phyloP scores from a whole-genome alignment of 2,329 filamentous ascomycete species.

The Ophiostoma quercus region DNA sequence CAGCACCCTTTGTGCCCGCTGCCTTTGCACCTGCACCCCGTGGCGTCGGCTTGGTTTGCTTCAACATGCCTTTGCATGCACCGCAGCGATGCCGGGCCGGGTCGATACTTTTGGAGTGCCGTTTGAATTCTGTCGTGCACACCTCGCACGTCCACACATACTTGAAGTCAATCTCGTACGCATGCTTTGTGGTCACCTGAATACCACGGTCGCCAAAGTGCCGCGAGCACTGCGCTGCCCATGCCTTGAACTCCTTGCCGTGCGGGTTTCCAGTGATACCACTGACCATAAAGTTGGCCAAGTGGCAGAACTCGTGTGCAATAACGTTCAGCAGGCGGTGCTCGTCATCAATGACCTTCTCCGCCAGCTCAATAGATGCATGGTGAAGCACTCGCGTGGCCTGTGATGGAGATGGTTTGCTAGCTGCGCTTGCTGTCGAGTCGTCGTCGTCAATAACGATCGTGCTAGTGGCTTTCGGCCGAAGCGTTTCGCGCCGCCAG shows the following conservation, averaged over 20 bases:
- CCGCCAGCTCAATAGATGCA: conserved; percentile 79
- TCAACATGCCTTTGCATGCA: conserved; percentile 62
- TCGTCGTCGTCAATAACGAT: background rate
- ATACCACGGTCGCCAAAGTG: conserved; percentile 60
- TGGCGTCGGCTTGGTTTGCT: conserved; percentile 76
- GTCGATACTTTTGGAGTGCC: conserved; percentile 84
- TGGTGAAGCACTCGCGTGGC: conserved; percentile 46
- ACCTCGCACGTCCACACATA: conserved; percentile 75
- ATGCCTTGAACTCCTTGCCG: conserved; percentile 30
- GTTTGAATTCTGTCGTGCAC: conserved; percentile 69
- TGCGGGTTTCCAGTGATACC: conserved; percentile 37
- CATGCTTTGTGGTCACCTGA: conserved; percentile 82
- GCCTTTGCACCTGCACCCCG: conserved; percentile 36
- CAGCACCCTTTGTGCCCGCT: background rate
- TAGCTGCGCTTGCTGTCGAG: conserved; percentile 1
- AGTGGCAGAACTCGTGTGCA: conserved; percentile 95
- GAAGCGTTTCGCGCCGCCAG: conserved; percentile 59
- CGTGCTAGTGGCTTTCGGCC: conserved; percentile 28
- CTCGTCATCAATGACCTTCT: conserved; percentile 78
- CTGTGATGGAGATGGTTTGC: conserved; percentile 15
- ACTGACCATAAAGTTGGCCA: conserved; percentile 85
- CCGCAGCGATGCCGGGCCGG: conserved; percentile 67
- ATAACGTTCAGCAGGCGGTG: conserved; percentile 78
- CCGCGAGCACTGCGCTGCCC: conserved; percentile 39
- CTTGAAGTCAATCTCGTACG: conserved; percentile 85